These are phyloP conservation scores for Platanthera guangdongensis DNA, from an alignment of 106 monocot species.

Conservation along the genomic window DNA sequence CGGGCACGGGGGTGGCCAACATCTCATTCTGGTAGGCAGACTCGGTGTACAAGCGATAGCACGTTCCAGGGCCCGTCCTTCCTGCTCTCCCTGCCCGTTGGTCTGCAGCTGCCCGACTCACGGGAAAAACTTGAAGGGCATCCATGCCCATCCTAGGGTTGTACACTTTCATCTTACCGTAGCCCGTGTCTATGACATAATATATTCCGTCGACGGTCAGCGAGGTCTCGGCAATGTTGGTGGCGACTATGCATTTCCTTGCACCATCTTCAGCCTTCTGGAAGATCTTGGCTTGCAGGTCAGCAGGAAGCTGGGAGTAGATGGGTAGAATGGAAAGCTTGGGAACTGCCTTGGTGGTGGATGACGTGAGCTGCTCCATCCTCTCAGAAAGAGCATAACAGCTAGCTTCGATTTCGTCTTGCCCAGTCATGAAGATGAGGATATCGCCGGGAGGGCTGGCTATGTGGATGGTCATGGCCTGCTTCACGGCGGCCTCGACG, in stretches of 20 bases:
- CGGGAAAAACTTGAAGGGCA: slow-evolving; percentile 94
- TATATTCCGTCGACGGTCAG: slow-evolving; percentile 89
- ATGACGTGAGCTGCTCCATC: slow-evolving; percentile 76
- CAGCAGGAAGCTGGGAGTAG: slow-evolving; percentile 93
- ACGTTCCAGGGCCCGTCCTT: slow-evolving; percentile 92
- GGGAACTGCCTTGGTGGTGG: slow-evolving; percentile 59
- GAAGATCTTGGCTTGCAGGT: slow-evolving; percentile 91
- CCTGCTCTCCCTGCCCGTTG: slow-evolving; percentile 92
- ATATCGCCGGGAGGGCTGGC: slow-evolving; percentile 88
- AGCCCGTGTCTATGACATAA: slow-evolving; percentile 92
- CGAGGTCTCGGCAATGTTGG: slow-evolving; percentile 96
- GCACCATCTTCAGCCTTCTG: slow-evolving; percentile 91
- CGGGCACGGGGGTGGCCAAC: slow-evolving; percentile 81
- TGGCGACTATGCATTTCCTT: slow-evolving; percentile 92
- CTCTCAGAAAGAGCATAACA: slow-evolving; percentile 92
- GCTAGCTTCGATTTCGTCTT: slow-evolving; percentile 94
- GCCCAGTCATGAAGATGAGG: slow-evolving; percentile 96
- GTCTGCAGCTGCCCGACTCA: slow-evolving; percentile 86
- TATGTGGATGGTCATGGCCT: slow-evolving; percentile 90
- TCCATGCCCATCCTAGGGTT: slow-evolving; percentile 98
- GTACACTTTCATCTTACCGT: slow-evolving; percentile 94
- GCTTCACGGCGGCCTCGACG: slow-evolving; percentile 97
- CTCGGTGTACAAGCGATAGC: slow-evolving; percentile 85
- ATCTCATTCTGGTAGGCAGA: slow-evolving; percentile 91
- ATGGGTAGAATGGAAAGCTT: slow-evolving; percentile 88